Percentiles rank a stretch among this genome's conserved stretches.
Evolutionary conservation across 352 stramenopile genomes (phyloP).

Genomic region (Peronospora belbahrii): DNA sequence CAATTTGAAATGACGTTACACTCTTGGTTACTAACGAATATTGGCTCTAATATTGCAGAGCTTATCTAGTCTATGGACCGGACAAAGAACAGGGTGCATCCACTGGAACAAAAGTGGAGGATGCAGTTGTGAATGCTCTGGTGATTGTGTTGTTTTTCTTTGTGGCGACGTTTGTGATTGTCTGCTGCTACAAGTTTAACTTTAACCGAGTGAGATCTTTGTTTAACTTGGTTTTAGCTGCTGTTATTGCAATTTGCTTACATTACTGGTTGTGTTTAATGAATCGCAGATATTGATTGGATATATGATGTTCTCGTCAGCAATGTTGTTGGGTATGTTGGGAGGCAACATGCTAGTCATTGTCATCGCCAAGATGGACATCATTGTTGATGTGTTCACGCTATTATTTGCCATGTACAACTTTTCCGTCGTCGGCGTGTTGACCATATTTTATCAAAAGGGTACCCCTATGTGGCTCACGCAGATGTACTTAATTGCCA

Average conservation of each 20-base stretch:
- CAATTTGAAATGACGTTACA: background rate
- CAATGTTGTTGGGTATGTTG: constrained; percentile 77
- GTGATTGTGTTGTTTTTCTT: constrained; percentile 88
- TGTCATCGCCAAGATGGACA: constrained; percentile 45
- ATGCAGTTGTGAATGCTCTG: constrained; percentile 83
- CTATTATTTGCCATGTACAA: constrained; percentile 86
- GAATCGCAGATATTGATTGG: constrained; percentile 62
- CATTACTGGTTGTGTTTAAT: background rate
- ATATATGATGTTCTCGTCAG: constrained; percentile 89
- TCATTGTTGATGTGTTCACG: constrained; percentile 56
- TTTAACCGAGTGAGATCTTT: constrained; percentile 51
- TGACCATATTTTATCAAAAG: constrained; percentile 89
- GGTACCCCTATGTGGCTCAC: constrained; percentile 75
- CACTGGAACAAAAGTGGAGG: constrained; percentile 54
- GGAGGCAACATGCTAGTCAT: constrained; percentile 82
- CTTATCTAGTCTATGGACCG: constrained; percentile 72
- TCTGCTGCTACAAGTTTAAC: constrained; percentile 88
- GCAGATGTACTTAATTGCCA: constrained; percentile 92
- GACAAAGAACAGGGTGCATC: constrained; percentile 46
- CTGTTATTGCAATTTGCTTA: background rate
- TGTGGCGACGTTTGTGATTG: constrained; percentile 86
- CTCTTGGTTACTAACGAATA: background rate
- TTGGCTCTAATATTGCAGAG: constrained; percentile 25
- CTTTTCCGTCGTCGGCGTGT: constrained; percentile 85
- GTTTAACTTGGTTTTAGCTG: background rate